Conservation (phyloP, 176 grass and related monocot species). For the Lolium multiflorum region DNA sequence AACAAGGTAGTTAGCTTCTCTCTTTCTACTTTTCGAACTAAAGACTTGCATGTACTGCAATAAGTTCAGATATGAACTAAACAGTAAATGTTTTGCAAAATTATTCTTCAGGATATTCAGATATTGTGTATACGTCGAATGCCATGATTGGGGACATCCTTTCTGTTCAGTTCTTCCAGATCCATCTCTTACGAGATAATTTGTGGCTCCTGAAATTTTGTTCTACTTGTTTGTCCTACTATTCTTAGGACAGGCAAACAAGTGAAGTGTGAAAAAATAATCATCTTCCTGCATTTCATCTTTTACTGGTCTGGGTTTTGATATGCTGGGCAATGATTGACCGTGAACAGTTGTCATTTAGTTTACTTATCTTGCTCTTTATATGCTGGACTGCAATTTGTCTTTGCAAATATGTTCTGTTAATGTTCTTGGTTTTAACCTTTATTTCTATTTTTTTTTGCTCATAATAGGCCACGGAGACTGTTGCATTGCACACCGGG, state of each 20-base stretch:
- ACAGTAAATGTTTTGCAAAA: not conserved
- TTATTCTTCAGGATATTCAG: not conserved
- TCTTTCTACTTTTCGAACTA: constrained; percentile 37
- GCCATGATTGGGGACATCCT: not conserved
- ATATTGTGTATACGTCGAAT: not conserved
- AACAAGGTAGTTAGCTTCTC: constrained; percentile 59
- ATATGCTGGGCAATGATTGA: constrained; percentile 14
- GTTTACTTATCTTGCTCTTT: constrained; percentile 14
- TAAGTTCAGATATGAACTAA: constrained; percentile 19
- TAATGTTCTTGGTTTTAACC: constrained; percentile 40
- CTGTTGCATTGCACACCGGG: constrained; percentile 94
- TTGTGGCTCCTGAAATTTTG: not conserved
- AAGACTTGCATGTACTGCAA: constrained; percentile 40
- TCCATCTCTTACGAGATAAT: constrained; percentile 17
- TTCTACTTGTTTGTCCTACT: constrained; percentile 26
- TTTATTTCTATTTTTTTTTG: constrained; percentile 16
- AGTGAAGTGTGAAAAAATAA: not conserved
- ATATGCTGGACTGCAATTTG: not conserved
- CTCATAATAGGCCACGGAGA: constrained; percentile 69
- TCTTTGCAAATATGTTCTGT: not conserved
- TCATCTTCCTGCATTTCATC: constrained; percentile 1
- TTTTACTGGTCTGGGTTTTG: constrained; percentile 15
- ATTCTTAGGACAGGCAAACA: not conserved
- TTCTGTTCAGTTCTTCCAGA: not conserved
- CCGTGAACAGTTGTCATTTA: not conserved